Conservation (phyloP, 1,284 basidiomycete genomes). For the Ustilago curta region DNA sequence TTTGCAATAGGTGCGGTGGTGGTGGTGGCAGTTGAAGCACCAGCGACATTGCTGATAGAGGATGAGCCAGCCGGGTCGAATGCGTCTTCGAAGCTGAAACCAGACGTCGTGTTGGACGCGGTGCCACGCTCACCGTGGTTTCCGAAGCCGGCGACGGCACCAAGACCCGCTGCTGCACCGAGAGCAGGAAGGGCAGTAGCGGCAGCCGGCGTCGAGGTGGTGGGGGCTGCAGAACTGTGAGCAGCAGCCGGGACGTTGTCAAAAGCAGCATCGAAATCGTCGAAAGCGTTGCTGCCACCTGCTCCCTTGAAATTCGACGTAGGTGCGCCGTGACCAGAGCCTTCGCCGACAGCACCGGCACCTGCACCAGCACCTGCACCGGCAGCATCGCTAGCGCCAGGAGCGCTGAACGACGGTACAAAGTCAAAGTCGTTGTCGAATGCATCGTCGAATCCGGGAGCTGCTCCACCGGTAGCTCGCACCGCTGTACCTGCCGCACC, state of each 20-base stretch:
- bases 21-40: slow-evolving; percentile 8
- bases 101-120: slow-evolving; percentile 40
- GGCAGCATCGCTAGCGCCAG: slow-evolving; percentile 13
- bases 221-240: background rate
- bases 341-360: background rate
- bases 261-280: slow-evolving; percentile 60
- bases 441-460: slow-evolving; percentile 58
- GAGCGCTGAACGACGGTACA: slow-evolving; percentile 59
- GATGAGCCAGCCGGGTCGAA: slow-evolving; percentile 43
- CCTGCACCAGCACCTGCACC: slow-evolving; percentile 6
- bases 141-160: slow-evolving; percentile 4
- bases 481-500: slow-evolving; percentile 5
- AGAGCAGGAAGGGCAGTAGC: slow-evolving; percentile 14
- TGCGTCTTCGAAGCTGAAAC: slow-evolving; percentile 63
- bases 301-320: slow-evolving; percentile 5
- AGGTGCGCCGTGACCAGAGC: slow-evolving; percentile 1
- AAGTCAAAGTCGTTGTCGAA: slow-evolving; percentile 66
- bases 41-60: background rate
- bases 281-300: slow-evolving; percentile 37
- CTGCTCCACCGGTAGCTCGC: background rate
- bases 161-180: slow-evolving; percentile 15
- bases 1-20: slow-evolving; percentile 10
- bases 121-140: slow-evolving; percentile 22
- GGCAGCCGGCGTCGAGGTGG: slow-evolving; percentile 3
- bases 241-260: slow-evolving; percentile 22